Conservation (phyloP, 495 filamentous ascomycete genomes). For the Corynascus novoguineensis region DNA sequence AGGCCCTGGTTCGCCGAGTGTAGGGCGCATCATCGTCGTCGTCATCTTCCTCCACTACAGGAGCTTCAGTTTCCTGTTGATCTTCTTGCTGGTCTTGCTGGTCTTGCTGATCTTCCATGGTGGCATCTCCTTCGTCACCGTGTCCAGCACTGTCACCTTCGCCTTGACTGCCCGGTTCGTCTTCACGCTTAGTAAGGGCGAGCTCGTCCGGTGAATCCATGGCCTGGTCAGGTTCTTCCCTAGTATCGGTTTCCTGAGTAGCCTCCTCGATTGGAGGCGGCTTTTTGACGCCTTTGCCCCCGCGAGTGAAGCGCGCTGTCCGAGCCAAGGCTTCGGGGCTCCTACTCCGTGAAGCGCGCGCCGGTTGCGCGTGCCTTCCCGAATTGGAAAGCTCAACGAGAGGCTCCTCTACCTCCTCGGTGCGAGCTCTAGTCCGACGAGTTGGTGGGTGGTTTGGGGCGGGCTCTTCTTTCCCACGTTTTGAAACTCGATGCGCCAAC, state of each 20-base stretch:
- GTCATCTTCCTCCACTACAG: constrained; percentile 46
- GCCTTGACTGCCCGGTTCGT: constrained; percentile 4
- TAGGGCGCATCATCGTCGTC: constrained; percentile 65
- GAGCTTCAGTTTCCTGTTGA: constrained; percentile 28
- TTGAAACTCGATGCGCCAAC: constrained; percentile 14
- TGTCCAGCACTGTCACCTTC: constrained; percentile 7
- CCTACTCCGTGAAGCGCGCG: constrained; percentile 45
- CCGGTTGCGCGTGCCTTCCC: constrained; percentile 63
- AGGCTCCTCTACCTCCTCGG: constrained; percentile 41
- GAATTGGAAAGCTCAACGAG: constrained; percentile 61
- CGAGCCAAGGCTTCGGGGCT: constrained; percentile 57
- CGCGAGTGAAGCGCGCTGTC: constrained; percentile 47
- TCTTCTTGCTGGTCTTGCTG: constrained; percentile 26
- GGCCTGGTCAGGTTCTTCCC: constrained; percentile 24
- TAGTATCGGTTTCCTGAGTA: constrained; percentile 42
- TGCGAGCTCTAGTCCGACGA: constrained; percentile 42
- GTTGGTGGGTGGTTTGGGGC: constrained; percentile 25
- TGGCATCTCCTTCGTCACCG: constrained; percentile 7
- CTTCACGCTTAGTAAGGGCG: constrained; percentile 20
- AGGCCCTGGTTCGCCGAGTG: constrained; percentile 47
- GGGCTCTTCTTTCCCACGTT: constrained; percentile 20
- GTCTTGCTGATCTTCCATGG: constrained; percentile 19
- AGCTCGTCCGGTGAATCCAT: constrained; percentile 34
- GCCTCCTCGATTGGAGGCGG: constrained; percentile 58
- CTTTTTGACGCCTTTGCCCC: constrained; percentile 59